These are phyloP conservation scores for Lunasporangiospora selenospora DNA, from an alignment of 192 early-diverging fungal genomes.

Conservation along the genomic window DNA sequence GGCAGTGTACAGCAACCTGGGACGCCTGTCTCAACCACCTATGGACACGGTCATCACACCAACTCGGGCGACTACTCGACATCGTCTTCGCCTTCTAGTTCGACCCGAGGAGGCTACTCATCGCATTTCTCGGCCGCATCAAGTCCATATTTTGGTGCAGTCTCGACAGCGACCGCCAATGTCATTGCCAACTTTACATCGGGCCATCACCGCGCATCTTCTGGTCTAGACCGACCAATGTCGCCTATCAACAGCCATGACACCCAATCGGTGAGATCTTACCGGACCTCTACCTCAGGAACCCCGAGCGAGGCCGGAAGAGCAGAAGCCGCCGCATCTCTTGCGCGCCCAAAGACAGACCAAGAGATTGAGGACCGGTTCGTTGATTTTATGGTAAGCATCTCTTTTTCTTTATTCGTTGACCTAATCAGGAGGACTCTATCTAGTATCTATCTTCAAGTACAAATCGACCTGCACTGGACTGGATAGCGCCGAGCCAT, in stretches of 20 bases:
- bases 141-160: conserved; percentile 27
- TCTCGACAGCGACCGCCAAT: conserved; percentile 30
- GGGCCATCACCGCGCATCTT: conserved; percentile 38
- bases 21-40: background rate
- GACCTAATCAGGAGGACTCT: too few species aligned
- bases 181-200: conserved; percentile 21
- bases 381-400: conserved; percentile 61
- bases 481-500: too few species aligned
- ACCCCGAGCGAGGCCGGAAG: conserved; percentile 37
- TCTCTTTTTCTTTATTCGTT: background rate
- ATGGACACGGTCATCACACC: conserved; percentile 20
- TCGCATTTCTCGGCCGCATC: background rate
- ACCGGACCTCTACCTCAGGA: conserved; percentile 43
- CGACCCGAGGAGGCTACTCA: background rate
- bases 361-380: conserved; percentile 61
- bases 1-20: background rate
- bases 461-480: too few species aligned
- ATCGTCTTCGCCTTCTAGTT: too few species aligned
- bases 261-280: conserved; percentile 32
- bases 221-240: conserved; percentile 30
- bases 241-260: conserved; percentile 41
- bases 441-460: too few species aligned
- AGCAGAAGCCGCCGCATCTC: conserved; percentile 11
- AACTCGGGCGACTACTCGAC: conserved; percentile 29
- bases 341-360: conserved; percentile 46